Percentiles rank a stretch among this genome's conserved stretches.
Conservation (phyloP, 1,284 basidiomycete species). For the Phellinidium pouzarii region DNA sequence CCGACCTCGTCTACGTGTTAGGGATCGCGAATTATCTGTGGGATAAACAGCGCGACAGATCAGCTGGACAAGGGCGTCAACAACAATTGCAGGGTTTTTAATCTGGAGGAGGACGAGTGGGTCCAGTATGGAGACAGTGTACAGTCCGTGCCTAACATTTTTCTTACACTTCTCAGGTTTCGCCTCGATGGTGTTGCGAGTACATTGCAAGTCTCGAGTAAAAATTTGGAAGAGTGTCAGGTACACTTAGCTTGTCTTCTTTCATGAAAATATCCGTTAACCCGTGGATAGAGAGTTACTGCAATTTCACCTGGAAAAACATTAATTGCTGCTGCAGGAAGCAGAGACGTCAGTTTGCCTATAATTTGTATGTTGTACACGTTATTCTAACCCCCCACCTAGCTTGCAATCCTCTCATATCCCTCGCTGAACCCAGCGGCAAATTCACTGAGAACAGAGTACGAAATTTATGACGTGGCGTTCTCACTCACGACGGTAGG, state of each 20-base stretch:
- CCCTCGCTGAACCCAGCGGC: conserved; percentile 52
- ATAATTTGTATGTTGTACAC: conserved; percentile 4
- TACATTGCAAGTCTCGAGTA: conserved; percentile 28
- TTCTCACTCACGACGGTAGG: conserved; percentile 49
- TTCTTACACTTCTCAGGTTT: conserved; percentile 45
- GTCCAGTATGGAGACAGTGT: conserved; percentile 22
- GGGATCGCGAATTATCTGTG: conserved; percentile 52
- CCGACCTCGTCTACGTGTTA: background rate
- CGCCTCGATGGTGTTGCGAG: conserved; percentile 39
- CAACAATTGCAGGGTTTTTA: conserved; percentile 75
- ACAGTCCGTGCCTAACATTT: too few relatives aligned
- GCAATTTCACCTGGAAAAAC: conserved; percentile 59
- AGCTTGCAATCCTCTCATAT: conserved; percentile 66
- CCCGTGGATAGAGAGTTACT: conserved; percentile 61
- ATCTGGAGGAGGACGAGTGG: conserved; percentile 54
- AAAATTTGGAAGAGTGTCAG: conserved; percentile 69
- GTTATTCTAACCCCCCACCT: conserved; percentile 15
- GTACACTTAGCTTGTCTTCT: conserved; percentile 33
- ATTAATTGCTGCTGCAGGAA: conserved; percentile 56
- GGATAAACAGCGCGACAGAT: conserved; percentile 73
- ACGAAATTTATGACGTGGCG: conserved; percentile 71
- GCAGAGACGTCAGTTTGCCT: conserved; percentile 46
- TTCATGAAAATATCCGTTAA: conserved; percentile 13
- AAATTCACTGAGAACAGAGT: conserved; percentile 42
- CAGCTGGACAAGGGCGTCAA: conserved; percentile 62